Base-by-base conservation (phyloP, 805 yeast genomes). In the Candida tibetensis region DNA sequence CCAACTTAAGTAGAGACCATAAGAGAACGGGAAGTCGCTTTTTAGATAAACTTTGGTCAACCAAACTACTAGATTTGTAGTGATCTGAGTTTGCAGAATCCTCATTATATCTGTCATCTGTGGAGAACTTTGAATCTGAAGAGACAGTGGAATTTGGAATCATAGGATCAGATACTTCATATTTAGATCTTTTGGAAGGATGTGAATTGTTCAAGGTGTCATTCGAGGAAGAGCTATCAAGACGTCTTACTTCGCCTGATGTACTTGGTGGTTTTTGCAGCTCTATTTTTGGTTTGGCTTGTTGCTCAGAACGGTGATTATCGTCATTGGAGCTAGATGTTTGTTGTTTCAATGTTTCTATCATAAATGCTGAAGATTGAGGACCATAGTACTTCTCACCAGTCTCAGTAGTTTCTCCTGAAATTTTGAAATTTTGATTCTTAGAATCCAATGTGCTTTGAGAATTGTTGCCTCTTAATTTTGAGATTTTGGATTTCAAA, bases 301-400 rank as follows among this genome's bases (percentile, higher is more conserved):
- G 6, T 7, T 8, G 8, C 8, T 28, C 30, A 12, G 27, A 23
- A 10, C 27, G 12, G 16, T 28, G 16, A 14, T 28, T 28, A 6
- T 21, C 25, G 10, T 21, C 37, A 48, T 39, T 12, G 53, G 33
- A 15, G 33, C 51, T 61, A 17, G 56, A 51, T 13, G 60, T 59
- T 29, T 48, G 42, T 12, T 34, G 31, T 36, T 52, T 53, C 32
- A 66, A 57, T 2, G 64, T 51, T 25, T 68, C 67, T 27, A 72
- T 65, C 79, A 74, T 74, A 47, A 58, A 73, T 28, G 58, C 55
- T 5, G 73, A 63, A n/a, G 76, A 71, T 41, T 66, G 73, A 1
- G 80, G 79, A 0, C 79, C 79, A 47, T 72, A 75, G 45, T 69
- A 75, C 39, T 71, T 71, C 21, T 62, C 64, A 23, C 71, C 72